Evolutionary conservation across 805 yeast species (phyloP).

Genomic region (Candida pini): DNA sequence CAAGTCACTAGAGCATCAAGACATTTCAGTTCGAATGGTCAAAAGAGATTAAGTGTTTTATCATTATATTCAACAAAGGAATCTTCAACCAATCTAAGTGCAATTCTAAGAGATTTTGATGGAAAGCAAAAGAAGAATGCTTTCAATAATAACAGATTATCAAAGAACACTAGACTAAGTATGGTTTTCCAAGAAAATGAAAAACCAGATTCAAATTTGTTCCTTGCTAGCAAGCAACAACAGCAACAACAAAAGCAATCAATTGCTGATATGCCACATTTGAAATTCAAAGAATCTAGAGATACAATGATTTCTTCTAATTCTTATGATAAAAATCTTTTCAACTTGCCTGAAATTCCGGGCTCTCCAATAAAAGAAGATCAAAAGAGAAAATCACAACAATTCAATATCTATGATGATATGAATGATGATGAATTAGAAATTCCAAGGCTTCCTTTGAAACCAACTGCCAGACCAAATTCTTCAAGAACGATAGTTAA

Average conservation of each 20-base stretch:
- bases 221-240: constrained; percentile 15
- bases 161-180: constrained; percentile 23
- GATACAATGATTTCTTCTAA: constrained; percentile 39
- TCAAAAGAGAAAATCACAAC: constrained; percentile 14
- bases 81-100: constrained; percentile 55
- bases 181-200: constrained; percentile 26
- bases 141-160: constrained; percentile 7
- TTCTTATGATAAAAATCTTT: constrained; percentile 32
- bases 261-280: constrained; percentile 13
- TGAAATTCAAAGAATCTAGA: constrained; percentile 24
- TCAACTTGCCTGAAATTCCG: constrained; percentile 46
- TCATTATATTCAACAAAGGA: constrained; percentile 66
- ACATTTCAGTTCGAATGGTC: constrained; percentile 48
- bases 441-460: too few species aligned
- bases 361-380: constrained; percentile 31
- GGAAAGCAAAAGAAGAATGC: constrained; percentile 6
- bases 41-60: constrained; percentile 65
- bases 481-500: neutral
- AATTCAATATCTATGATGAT: constrained; percentile 22
- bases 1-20: constrained; percentile 65
- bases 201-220: constrained; percentile 30
- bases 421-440: constrained; percentile 3
- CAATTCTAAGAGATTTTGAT: constrained; percentile 29
- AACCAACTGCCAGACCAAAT: constrained; percentile 4
- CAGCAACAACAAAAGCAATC: constrained; percentile 26